phyloP scores from a whole-genome alignment of 2,329 filamentous ascomycete genomes.

The Cytospora paraplurivora region DNA sequence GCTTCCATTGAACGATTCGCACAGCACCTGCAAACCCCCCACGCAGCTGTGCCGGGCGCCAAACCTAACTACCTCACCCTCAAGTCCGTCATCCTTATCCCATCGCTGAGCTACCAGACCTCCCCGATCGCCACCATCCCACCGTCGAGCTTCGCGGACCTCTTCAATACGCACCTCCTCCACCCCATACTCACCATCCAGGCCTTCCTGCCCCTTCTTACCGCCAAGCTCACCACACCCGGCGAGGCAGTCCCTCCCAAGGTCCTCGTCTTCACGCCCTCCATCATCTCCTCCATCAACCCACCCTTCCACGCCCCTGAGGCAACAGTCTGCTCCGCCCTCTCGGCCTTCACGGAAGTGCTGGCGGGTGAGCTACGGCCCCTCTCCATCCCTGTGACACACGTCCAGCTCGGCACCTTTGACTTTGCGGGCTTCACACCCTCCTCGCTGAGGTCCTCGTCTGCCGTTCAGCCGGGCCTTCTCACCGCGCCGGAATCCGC shows the following conservation, averaged over 20 bases:
- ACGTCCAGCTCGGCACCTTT: conserved; percentile 89
- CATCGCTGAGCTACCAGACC: conserved; percentile 76
- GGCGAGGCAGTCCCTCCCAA: conserved; percentile 60
- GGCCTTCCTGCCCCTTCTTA: conserved; percentile 81
- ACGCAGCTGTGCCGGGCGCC: conserved; percentile 74
- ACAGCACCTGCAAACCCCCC: conserved; percentile 70
- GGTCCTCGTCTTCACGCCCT: conserved; percentile 76
- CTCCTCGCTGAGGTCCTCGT: conserved; percentile 39
- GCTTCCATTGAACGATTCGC: conserved; percentile 72
- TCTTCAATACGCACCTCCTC: conserved; percentile 88
- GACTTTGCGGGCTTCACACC: conserved; percentile 73
- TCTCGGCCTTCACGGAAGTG: conserved; percentile 83
- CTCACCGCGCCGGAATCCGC: conserved; percentile 50
- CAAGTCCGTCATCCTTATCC: conserved; percentile 80
- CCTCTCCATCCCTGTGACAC: conserved; percentile 75
- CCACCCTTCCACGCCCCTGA: conserved; percentile 84
- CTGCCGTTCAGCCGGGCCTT: conserved; percentile 37
- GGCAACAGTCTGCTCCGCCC: conserved; percentile 78
- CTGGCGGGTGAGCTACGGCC: conserved; percentile 78
- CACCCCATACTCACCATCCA: conserved; percentile 88
- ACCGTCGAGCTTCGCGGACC: conserved; percentile 81
- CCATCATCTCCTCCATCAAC: conserved; percentile 76
- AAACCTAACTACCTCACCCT: conserved; percentile 76
- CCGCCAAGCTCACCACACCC: conserved; percentile 58
- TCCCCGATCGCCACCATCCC: conserved; percentile 85